phyloP scores from a whole-genome alignment of 2,329 filamentous ascomycete species.

The Aspergillus flavus region DNA sequence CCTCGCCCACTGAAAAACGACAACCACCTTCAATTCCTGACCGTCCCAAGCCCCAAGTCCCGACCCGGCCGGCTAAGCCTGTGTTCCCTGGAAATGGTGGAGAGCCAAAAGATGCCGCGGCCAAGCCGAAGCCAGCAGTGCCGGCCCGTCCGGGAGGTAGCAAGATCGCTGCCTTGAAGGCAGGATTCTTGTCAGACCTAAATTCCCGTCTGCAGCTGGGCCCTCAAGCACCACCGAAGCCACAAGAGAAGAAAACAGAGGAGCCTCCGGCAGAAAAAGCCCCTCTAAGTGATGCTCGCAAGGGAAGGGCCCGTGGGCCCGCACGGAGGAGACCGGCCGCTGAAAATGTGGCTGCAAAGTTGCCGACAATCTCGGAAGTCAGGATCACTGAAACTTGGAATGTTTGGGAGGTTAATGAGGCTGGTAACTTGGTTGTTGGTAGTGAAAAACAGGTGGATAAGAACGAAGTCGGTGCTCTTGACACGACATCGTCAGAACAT shows the following conservation, averaged over 20 bases:
- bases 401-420: constrained; percentile 41
- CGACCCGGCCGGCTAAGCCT: constrained; percentile 64
- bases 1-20: constrained; percentile 53
- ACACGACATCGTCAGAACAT: constrained; percentile 15
- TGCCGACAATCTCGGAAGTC: constrained; percentile 40
- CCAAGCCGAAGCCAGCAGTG: constrained; percentile 79
- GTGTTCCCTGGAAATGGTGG: constrained; percentile 33
- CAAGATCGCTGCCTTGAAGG: constrained; percentile 90
- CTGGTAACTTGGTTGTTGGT: constrained; percentile 38
- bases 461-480: constrained; percentile 15
- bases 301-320: constrained; percentile 85
- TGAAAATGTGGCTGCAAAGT: constrained; percentile 55
- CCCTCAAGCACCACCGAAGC: constrained; percentile 71
- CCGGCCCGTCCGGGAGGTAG: constrained; percentile 75
- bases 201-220: constrained; percentile 87
- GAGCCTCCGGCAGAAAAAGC: constrained; percentile 69
- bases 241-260: constrained; percentile 67
- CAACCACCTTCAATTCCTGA: constrained; percentile 59
- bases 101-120: constrained; percentile 32
- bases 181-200: constrained; percentile 88
- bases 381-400: constrained; percentile 44
- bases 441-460: constrained; percentile 19
- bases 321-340: constrained; percentile 69
- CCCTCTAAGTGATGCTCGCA: constrained; percentile 85
- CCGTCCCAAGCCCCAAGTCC: constrained; percentile 66